Conservation (phyloP, 176 grass and related monocot genomes). For the Eragrostis curvula region DNA sequence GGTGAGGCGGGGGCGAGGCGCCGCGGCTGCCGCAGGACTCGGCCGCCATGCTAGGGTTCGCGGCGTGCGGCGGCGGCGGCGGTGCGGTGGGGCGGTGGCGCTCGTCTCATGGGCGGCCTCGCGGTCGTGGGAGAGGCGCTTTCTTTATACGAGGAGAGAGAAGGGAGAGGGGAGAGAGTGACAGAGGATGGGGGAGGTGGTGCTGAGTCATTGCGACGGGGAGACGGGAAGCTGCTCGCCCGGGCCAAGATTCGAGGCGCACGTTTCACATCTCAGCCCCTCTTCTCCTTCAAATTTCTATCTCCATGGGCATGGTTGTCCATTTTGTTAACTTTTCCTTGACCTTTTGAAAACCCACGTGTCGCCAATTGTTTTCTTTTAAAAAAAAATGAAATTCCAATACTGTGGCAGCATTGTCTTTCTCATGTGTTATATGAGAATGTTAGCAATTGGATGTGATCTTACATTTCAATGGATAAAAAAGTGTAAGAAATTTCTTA, state of each 20-base stretch:
- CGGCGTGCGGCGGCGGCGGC: neutral
- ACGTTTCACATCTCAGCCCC: neutral
- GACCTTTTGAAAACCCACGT: no score
- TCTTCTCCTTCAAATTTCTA: neutral
- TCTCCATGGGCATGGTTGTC: no score
- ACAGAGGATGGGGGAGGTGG: neutral
- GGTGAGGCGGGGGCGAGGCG: slow-evolving; percentile 36
- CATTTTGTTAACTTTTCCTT: no score
- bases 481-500: no score
- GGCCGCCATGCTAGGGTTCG: slow-evolving; percentile 52
- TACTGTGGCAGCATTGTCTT: no score
- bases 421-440: no score
- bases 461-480: no score
- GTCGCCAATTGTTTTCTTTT: no score
- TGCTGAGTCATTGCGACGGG: slow-evolving; percentile 57
- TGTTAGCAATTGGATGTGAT: no score
- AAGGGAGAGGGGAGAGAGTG: neutral
- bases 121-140: slow-evolving; percentile 39
- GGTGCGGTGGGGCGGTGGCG: neutral
- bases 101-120: slow-evolving; percentile 40
- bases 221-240: slow-evolving; percentile 54
- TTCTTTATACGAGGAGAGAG: slow-evolving; percentile 60
- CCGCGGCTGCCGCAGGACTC: slow-evolving; percentile 73
- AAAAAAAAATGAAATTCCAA: no score
- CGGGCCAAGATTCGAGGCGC: slow-evolving; percentile 30